These are phyloP conservation scores for Curvularia eragrostidis DNA, from an alignment of 2,329 filamentous ascomycete species.

Conservation along the genomic window DNA sequence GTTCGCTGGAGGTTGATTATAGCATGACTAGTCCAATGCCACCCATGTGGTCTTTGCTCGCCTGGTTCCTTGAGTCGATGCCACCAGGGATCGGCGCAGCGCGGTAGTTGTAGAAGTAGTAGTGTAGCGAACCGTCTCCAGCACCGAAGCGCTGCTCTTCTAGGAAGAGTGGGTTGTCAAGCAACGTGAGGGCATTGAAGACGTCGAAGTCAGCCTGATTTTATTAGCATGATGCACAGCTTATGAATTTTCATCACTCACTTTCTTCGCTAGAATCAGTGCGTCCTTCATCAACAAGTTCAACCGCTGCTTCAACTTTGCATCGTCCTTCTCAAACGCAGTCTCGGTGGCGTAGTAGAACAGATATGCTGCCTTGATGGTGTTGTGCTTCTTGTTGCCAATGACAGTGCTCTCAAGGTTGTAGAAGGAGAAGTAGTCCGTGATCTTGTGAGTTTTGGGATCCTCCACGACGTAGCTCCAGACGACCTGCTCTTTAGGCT, in stretches of 20 bases:
- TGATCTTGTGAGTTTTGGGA: conserved; percentile 75
- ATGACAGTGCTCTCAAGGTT: conserved; percentile 92
- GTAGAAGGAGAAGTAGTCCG: conserved; percentile 98
- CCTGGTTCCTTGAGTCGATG: conserved; percentile 76
- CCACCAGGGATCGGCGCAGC: conserved; percentile 85
- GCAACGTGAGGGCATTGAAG: conserved; percentile 91
- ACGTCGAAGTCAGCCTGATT: conserved; percentile 80
- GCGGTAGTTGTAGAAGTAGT: conserved; percentile 97
- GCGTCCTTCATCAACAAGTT: conserved; percentile 83
- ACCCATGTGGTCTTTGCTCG: conserved; percentile 79
- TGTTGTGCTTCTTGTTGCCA: conserved; percentile 75
- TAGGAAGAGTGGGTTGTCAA: conserved; percentile 94
- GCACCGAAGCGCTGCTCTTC: conserved; percentile 93
- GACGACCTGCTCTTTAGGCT: conserved; percentile 72
- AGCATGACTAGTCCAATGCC: conserved; percentile 91
- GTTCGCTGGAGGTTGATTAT: conserved; percentile 44
- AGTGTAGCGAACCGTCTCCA: conserved; percentile 93
- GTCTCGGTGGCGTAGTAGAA: conserved; percentile 94
- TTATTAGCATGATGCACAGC: neutral
- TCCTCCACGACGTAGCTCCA: conserved; percentile 91
- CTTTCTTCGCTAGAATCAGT: conserved; percentile 83
- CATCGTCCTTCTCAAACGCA: conserved; percentile 66
- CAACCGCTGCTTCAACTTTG: conserved; percentile 76
- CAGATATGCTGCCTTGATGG: conserved; percentile 88
- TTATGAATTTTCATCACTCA: conserved; percentile 35